These are phyloP conservation scores for Starmerella davenportii DNA, from an alignment of 805 yeast species.

Conservation along the genomic window DNA sequence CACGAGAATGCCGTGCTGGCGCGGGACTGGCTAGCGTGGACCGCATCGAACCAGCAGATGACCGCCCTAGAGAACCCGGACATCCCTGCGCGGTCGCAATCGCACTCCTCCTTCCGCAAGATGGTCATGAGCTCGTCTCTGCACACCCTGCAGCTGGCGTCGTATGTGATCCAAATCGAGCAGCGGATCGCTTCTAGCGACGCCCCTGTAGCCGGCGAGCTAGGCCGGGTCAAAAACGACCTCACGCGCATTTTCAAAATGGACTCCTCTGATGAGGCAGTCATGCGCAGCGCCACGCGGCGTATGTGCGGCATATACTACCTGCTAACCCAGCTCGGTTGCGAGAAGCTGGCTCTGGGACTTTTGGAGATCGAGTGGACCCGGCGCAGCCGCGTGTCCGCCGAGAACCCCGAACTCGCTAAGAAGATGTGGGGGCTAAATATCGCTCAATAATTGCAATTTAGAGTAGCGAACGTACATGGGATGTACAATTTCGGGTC, in stretches of 20 bases:
- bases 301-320: slow-evolving; percentile 5
- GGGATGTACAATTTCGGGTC: no score
- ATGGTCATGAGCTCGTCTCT: slow-evolving; percentile 18
- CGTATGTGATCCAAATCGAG: slow-evolving; percentile 20
- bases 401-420: not conserved
- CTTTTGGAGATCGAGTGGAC: slow-evolving; percentile 20
- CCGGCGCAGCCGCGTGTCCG: slow-evolving; percentile 14
- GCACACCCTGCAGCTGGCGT: slow-evolving; percentile 21
- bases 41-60: slow-evolving; percentile 7
- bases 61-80: not conserved
- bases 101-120: slow-evolving; percentile 11
- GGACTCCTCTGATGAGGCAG: slow-evolving; percentile 1
- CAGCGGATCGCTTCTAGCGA: slow-evolving; percentile 9
- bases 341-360: slow-evolving; percentile 9
- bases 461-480: no score
- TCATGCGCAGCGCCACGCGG: slow-evolving; percentile 4
- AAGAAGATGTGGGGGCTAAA: not conserved
- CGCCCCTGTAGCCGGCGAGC: slow-evolving; percentile 1
- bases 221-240: slow-evolving; percentile 8
- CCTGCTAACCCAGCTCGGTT: slow-evolving; percentile 10
- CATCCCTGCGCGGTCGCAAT: slow-evolving; percentile 1
- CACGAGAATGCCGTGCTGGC: slow-evolving; percentile 3
- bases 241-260: slow-evolving; percentile 11
- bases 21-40: slow-evolving; percentile 12
- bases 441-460: no score